Percentiles rank a stretch among this genome's conserved stretches.
Conservation (phyloP, 164 flowering plant species). For the Vitis cinerea region DNA sequence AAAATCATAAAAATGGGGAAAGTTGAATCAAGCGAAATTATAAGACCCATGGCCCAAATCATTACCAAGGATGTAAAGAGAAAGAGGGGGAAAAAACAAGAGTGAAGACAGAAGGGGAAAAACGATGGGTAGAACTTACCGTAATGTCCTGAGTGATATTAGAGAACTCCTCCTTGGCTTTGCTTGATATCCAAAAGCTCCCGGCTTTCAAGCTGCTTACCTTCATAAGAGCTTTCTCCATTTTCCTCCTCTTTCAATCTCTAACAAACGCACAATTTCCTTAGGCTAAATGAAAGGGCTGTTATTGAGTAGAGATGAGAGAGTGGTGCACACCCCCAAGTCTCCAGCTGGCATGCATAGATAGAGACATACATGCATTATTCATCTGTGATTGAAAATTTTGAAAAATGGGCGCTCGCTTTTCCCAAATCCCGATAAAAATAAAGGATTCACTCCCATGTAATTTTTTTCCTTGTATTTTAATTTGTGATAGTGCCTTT, state of each 20-base stretch:
- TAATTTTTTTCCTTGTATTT: too few relatives aligned
- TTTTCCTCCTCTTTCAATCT: slow-evolving; percentile 27
- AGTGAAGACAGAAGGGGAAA: neutral
- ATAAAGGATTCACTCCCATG: too few relatives aligned
- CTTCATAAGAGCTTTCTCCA: slow-evolving; percentile 77
- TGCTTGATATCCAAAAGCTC: slow-evolving; percentile 72
- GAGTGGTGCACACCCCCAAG: too few relatives aligned
- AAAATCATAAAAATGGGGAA: slow-evolving; percentile 9
- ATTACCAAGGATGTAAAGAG: neutral
- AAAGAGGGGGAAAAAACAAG: neutral
- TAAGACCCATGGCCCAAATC: neutral
- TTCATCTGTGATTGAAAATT: too few relatives aligned
- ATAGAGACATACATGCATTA: too few relatives aligned
- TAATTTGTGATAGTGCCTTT: too few relatives aligned
- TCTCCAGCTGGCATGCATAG: too few relatives aligned
- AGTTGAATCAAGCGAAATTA: slow-evolving; percentile 23
- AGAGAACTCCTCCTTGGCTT: slow-evolving; percentile 77
- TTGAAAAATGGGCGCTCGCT: too few relatives aligned
- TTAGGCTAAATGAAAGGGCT: neutral
- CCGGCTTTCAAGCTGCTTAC: slow-evolving; percentile 70
- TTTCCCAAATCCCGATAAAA: too few relatives aligned
- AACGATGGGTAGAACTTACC: slow-evolving; percentile 31
- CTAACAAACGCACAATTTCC: neutral
- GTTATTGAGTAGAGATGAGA: neutral
- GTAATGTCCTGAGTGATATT: slow-evolving; percentile 70